Evolutionary conservation across 345 rosid species (phyloP).

Genomic region (Populus simonii): DNA sequence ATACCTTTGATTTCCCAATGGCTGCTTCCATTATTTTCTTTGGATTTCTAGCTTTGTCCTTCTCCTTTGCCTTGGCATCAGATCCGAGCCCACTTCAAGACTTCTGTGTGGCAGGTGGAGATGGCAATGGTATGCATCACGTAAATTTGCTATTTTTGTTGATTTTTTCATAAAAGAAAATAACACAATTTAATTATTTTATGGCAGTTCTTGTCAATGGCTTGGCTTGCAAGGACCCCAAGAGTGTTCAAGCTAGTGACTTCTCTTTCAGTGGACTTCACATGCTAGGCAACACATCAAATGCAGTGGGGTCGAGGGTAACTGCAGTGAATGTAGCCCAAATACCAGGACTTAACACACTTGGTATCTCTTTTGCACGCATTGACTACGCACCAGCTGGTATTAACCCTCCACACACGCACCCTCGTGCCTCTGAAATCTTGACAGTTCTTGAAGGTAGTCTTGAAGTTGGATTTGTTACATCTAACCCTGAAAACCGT

Average conservation of each 20-base stretch:
- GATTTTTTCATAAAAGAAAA: neutral
- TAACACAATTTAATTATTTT: too few species aligned
- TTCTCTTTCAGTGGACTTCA: neutral
- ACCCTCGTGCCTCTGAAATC: slow-evolving; percentile 22
- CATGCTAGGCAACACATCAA: neutral
- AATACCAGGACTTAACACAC: neutral
- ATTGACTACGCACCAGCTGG: neutral
- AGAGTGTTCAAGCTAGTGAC: neutral
- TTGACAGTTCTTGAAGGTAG: slow-evolving; percentile 10
- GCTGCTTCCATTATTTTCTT: slow-evolving; percentile 5
- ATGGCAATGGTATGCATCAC: slow-evolving; percentile 2
- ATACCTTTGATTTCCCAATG: neutral
- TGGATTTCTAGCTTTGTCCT: neutral
- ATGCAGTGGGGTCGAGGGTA: neutral
- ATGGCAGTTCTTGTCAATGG: neutral
- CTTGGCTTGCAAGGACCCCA: neutral
- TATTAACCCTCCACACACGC: slow-evolving; percentile 7
- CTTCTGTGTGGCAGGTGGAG: slow-evolving; percentile 23
- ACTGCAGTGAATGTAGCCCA: neutral
- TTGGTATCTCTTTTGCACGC: neutral
- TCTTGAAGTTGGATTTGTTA: slow-evolving; percentile 15
- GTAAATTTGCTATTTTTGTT: too few species aligned
- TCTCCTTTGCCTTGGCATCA: slow-evolving; percentile 12
- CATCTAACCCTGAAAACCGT: slow-evolving; percentile 13
- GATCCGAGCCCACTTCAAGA: slow-evolving; percentile 32